Conservation (phyloP, 2,329 filamentous ascomycete genomes). For the Eurotiales sp. region DNA sequence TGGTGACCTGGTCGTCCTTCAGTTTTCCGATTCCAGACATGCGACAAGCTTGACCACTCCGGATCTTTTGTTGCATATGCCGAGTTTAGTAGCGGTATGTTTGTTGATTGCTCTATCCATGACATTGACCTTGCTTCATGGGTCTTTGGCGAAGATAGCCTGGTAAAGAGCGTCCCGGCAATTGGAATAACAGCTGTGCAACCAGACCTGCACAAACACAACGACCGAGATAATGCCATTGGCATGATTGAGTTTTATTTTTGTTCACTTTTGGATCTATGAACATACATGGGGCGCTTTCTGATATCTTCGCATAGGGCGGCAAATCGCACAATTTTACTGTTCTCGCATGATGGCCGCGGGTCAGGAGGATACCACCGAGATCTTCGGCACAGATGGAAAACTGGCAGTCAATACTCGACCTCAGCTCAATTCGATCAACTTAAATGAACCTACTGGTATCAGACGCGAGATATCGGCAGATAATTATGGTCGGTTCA, state of each 20-base stretch:
- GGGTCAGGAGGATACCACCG: conserved; percentile 33
- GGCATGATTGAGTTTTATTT: conserved; percentile 33
- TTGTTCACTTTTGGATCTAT: not conserved
- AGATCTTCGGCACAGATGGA: conserved; percentile 41
- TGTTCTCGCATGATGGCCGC: conserved; percentile 34
- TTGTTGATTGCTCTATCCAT: conserved; percentile 63
- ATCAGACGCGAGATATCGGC: conserved; percentile 59
- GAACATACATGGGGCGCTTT: not conserved
- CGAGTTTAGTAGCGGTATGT: conserved; percentile 59
- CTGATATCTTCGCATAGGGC: conserved; percentile 24
- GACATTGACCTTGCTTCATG: conserved; percentile 55
- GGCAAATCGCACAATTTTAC: conserved; percentile 32
- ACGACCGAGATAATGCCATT: conserved; percentile 35
- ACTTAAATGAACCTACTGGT: conserved; percentile 52
- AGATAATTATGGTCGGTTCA: conserved; percentile 63
- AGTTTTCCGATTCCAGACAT: conserved; percentile 58
- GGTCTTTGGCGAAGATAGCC: conserved; percentile 24
- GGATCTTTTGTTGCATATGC: conserved; percentile 63
- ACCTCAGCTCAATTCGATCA: conserved; percentile 54
- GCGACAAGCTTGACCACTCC: conserved; percentile 57
- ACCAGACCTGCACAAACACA: conserved; percentile 28
- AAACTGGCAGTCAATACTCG: conserved; percentile 61
- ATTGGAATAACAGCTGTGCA: conserved; percentile 28
- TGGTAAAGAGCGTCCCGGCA: conserved; percentile 30
- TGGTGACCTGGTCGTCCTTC: conserved; percentile 53